Evolutionary conservation across 2,329 filamentous ascomycete species (phyloP), one percentile per base, ranked within the genome.

Genomic region (Raffaelea ambrosiae): DNA sequence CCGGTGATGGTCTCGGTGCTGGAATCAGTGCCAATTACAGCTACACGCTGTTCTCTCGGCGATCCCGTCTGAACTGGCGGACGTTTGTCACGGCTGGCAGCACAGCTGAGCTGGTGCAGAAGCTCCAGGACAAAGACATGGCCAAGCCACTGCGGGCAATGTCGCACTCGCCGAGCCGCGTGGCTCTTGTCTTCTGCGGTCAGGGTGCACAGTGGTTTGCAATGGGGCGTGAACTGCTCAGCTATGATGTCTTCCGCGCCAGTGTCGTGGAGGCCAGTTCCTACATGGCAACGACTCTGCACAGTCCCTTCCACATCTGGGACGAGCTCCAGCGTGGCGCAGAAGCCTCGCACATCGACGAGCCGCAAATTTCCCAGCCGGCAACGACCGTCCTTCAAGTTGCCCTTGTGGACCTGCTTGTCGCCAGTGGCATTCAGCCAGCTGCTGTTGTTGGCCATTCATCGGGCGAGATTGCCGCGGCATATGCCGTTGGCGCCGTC

Each of bases 391-490:
- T 57, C 2, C n/a, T 67, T 1, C 66, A 68, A 36, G 47, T 67
- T 8, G 64, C 58, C 0, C 52, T 68, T 3, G 56, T 67, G 2
- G 60, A 64, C 13, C 57, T 67, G 1, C 48, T 67, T 1, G 43
- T 47, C 16, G 57, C 51, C 4, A 59, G 60, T 31, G 57, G 53
- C 3, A 40, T 66, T 5, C 36, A 46, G 2, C 61, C 62, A 0
- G 48, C 47, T 0, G 59, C 58, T 0, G 62, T 66, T 0, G 48
- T 64, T 1, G 63, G 65, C 1, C 64, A 66, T 44, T 67, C 64
- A 0, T 62, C 58, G 0, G 65, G 65, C 5, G 66, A 68, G 36
- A 65, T 67, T 33, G 65, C 64, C 0, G 65, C 65, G 2, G 65
- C 63, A 18, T 67, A 61, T 44, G 57, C 63, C 0, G 50, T 55